Evolutionary conservation across 768 basidiomycete genomes (phyloP), one percentile per base, ranked within the genome.

Genomic region (Kwoniella europaea): DNA sequence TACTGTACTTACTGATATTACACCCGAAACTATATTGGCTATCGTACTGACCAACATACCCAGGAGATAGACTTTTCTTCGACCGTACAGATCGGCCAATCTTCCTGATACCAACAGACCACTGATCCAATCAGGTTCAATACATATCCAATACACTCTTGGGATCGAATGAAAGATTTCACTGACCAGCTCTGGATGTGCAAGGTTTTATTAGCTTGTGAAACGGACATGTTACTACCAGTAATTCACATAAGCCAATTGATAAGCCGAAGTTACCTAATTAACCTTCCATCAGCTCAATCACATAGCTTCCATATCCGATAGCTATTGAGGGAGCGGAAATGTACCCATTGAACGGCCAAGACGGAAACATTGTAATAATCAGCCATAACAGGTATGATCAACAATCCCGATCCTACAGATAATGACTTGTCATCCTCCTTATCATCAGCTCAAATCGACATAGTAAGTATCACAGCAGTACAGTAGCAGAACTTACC

Each of bases 1-100:
- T 29, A 29, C 29, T 6, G 29, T 27, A 56, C 63, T 57, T n/a
- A 65, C 67, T 18, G 60, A 53, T 50, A 74, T 65, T 29, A 69
- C 62, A 1, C 69, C 76, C 6, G 68, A 67, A 13, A 74, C 44
- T 29, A 94, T 77, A 0, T 89, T 87, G 68, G 90, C 90, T 0
- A 86, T 85, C 9, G 85, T 79, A 42, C 90, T 86, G 67, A 87
- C 84, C 2, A 84, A 6, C 29, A 88, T 88, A 1, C 93, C 93
- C 3, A 85, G 9, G 6, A 90, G 66, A 80, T 93, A 94, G 0
- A 86, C 86, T 29, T 84, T 86, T 75, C 91, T 92, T 43, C 92
- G 87, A 1, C 93, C 92, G 72, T 90, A 89, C 13, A 75, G 56
- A 55, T 79, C 78, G n/a, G 78, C 78, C 2, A 74, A 12, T 27